phyloP scores from a whole-genome alignment of 2,329 filamentous ascomycete species.

The Cercospora sojina region DNA sequence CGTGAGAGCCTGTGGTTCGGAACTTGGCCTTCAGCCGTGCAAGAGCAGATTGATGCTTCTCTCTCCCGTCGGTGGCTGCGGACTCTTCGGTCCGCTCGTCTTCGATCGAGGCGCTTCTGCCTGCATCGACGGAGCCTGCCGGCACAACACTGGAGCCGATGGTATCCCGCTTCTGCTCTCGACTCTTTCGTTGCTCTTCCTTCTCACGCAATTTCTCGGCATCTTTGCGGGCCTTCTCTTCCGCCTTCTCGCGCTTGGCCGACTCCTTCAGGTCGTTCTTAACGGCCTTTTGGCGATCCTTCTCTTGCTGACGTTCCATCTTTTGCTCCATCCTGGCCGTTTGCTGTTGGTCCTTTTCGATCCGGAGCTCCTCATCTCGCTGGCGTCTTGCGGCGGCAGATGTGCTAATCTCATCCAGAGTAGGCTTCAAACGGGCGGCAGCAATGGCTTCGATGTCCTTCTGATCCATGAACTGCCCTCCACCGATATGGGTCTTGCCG shows the following conservation, averaged over 20 bases:
- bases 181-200: constrained; percentile 54
- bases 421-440: constrained; percentile 71
- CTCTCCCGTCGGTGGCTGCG: constrained; percentile 13
- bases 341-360: constrained; percentile 65
- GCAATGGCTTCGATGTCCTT: constrained; percentile 78
- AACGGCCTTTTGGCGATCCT: constrained; percentile 48
- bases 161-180: constrained; percentile 31
- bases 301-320: constrained; percentile 47
- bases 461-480: constrained; percentile 75
- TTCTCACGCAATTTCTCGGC: constrained; percentile 54
- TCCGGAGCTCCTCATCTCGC: constrained; percentile 60
- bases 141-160: constrained; percentile 8
- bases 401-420: constrained; percentile 79
- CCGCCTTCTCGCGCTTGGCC: constrained; percentile 50
- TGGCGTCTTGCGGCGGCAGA: constrained; percentile 72
- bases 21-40: constrained; percentile 28
- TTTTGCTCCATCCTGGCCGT: constrained; percentile 60
- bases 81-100: constrained; percentile 15
- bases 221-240: constrained; percentile 51
- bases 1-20: constrained; percentile 21
- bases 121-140: constrained; percentile 11
- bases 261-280: constrained; percentile 58
- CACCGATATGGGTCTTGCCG: constrained; percentile 68
- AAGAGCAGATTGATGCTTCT: constrained; percentile 27
- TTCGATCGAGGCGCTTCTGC: constrained; percentile 13